phyloP scores from a whole-genome alignment of 164 flowering plant genomes.

The Vitis labrusca region DNA sequence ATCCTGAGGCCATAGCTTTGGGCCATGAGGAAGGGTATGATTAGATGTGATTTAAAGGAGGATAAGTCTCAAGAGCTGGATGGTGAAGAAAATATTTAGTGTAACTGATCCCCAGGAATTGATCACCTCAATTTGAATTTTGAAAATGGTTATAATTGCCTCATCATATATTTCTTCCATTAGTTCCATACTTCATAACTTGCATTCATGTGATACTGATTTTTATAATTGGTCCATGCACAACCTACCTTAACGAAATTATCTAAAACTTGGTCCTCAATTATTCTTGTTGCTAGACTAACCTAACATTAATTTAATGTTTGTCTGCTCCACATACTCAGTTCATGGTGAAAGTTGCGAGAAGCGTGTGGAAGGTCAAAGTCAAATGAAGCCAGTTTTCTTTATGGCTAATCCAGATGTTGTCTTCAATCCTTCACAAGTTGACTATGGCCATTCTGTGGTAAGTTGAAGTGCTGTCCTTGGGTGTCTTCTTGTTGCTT shows the following conservation, averaged over 20 bases:
- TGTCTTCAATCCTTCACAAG: constrained; percentile 30
- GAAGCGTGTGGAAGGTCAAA: constrained; percentile 31
- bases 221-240: no score
- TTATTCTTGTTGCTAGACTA: neutral
- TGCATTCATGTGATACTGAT: no score
- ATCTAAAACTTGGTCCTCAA: neutral
- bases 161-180: no score
- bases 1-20: no score
- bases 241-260: no score
- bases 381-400: constrained; percentile 38
- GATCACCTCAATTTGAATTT: no score
- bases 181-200: neutral
- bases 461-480: constrained; percentile 30
- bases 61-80: no score
- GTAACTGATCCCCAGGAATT: no score
- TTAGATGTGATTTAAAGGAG: no score
- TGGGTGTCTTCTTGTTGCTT: constrained; percentile 4
- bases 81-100: no score
- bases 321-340: constrained; percentile 4
- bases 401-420: constrained; percentile 39
- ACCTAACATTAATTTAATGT: neutral
- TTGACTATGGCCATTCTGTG: constrained; percentile 41
- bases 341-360: constrained; percentile 39
- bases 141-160: no score
- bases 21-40: no score